Conservation (phyloP, 306 rosid species). For the Corylus americana region DNA sequence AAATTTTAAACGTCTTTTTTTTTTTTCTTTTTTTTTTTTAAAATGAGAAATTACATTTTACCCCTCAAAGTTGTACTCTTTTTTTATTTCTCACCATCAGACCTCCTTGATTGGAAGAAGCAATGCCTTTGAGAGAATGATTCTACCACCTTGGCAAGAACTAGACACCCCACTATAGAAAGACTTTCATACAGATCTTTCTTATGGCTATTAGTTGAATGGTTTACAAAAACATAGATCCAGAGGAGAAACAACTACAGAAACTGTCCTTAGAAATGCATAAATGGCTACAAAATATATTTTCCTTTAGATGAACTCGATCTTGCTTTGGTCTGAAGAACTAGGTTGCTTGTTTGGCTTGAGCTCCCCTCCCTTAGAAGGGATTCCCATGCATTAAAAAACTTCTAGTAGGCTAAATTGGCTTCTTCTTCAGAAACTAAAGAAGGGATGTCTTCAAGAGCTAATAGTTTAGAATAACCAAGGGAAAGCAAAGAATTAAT, state of each 20-base stretch:
- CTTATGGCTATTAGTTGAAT: slow-evolving; percentile 20
- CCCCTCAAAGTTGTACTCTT: no score
- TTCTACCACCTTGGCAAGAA: slow-evolving; percentile 41
- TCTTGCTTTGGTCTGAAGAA: slow-evolving; percentile 27
- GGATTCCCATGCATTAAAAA: slow-evolving; percentile 40
- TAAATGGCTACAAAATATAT: slow-evolving; percentile 29
- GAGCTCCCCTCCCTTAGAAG: slow-evolving; percentile 20
- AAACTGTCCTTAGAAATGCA: slow-evolving; percentile 36
- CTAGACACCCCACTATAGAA: slow-evolving; percentile 33
- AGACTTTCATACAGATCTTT: slow-evolving; percentile 28
- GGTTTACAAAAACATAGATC: slow-evolving; percentile 44
- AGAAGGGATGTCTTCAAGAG: slow-evolving; percentile 42
- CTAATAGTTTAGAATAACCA: slow-evolving; percentile 35
- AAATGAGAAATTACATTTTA: no score
- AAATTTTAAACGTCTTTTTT: no score
- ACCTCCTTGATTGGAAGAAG: slow-evolving; percentile 45
- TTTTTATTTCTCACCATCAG: slow-evolving; percentile 38
- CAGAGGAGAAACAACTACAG: slow-evolving; percentile 45
- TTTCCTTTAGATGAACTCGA: slow-evolving; percentile 41
- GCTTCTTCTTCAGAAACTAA: slow-evolving; percentile 46
- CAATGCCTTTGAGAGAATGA: slow-evolving; percentile 55
- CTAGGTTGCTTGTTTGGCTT: slow-evolving; percentile 28
- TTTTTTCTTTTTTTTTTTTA: no score
- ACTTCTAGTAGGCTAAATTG: slow-evolving; percentile 32
- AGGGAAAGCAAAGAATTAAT: slow-evolving; percentile 37